Percentiles rank a stretch among this genome's conserved stretches.
These are phyloP conservation scores for Hanseniaspora singularis DNA, from an alignment of 805 yeast genomes.

Conservation along the genomic window DNA sequence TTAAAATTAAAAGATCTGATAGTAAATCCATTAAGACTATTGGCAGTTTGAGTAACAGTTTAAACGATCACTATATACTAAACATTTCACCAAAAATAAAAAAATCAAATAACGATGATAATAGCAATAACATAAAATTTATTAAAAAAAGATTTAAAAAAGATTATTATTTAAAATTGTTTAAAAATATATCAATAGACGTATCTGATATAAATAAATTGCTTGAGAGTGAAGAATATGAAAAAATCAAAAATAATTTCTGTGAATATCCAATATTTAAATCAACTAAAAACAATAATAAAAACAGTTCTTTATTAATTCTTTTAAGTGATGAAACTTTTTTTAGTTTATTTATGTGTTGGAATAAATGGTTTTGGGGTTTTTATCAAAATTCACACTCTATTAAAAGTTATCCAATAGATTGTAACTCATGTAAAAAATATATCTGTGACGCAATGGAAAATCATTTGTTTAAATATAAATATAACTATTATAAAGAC, in stretches of 20 bases:
- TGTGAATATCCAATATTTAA: slow-evolving; percentile 1
- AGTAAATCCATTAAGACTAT: slow-evolving; percentile 7
- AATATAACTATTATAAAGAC: neutral
- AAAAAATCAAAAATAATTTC: neutral
- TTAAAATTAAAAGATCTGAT: slow-evolving; percentile 2
- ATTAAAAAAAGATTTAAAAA: too few species aligned
- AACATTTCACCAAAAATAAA: neutral
- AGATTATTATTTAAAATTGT: too few species aligned
- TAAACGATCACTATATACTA: neutral
- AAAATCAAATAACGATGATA: neutral
- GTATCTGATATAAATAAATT: too few species aligned
- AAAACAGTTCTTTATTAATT: neutral
- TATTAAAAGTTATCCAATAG: too few species aligned
- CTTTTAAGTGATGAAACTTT: neutral
- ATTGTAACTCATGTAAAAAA: too few species aligned
- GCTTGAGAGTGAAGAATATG: neutral
- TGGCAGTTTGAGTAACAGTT: slow-evolving; percentile 1
- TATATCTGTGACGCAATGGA: neutral
- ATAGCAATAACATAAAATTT: too few species aligned
- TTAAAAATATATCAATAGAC: too few species aligned
- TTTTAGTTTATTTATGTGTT: neutral
- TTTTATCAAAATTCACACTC: too few species aligned
- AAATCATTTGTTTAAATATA: neutral
- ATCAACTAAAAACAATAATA: neutral
- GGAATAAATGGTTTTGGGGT: slow-evolving; percentile 11